Base-by-base conservation (phyloP, 306 rosid genomes). In the Gastrolobium bilobum region DNA sequence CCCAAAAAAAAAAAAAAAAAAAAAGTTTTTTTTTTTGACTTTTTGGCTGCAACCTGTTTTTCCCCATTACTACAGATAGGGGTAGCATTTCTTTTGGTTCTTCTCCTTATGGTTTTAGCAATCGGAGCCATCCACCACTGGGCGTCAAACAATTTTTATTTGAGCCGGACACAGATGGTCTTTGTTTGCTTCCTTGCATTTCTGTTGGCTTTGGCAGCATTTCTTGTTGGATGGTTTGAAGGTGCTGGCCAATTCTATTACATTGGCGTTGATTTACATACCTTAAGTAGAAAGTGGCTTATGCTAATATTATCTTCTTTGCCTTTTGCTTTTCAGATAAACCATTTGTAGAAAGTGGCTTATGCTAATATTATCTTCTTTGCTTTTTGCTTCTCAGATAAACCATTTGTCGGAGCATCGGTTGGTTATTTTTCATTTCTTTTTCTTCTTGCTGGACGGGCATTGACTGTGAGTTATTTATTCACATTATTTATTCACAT, bases 131-230 rank as follows among this genome's bases (percentile, higher is more conserved):
- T 93, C 78, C 99, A 93, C 85, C 94, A 88, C 65, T 96, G 99
- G 99, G 98, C 99, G 5, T 96, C 99, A 70, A 96, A 96, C 90
- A 96, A 93, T 87, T 96, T 96, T 87, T 96, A 96, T 86, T 91
- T 96, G 89, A 96, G 98, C 68, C 94, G 98, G 79, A 88, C 87
- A 74, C 96, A 93, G 81, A 96, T 78, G 87, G 80, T 96, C 79
- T 89, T 96, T 84, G 99, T 96, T 76, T 96, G 99, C 87, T 86
- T 96, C 81, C 87, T 96, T 73, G 96, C 99, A 7, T 96, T 87
- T 88, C 87, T 93, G 66, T 90, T 96, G 90, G 99, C 99, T 76
- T 83, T 96, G 97, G 99, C 99, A 40, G 99, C 99, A 61, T 91
- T 96, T 83, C 88, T 93, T 77, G 97, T 96, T 81, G 99, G 99